Percentiles rank a stretch among this genome's conserved stretches.
These are phyloP conservation scores for Tolypocladium sp. DNA, from an alignment of 2,329 filamentous ascomycete species.

Conservation along the genomic window DNA sequence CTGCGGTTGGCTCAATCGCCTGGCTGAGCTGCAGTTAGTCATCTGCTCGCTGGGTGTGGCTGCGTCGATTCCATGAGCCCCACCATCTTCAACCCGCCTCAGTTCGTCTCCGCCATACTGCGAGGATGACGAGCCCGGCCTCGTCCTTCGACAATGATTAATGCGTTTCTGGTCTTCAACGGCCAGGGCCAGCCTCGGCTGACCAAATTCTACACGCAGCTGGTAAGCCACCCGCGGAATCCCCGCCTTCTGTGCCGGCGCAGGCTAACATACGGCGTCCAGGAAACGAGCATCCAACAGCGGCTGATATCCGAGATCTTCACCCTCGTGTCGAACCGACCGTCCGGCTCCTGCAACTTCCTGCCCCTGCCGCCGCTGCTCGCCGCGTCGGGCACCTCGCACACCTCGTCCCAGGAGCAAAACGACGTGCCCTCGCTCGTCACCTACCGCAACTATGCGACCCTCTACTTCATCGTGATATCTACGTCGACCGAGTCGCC, in stretches of 20 bases:
- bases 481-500: slow-evolving; percentile 94
- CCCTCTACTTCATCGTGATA: slow-evolving; percentile 97
- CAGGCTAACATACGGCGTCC: slow-evolving; percentile 1
- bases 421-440: slow-evolving; percentile 91
- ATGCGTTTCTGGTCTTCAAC: slow-evolving; percentile 97
- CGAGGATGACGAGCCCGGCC: background rate
- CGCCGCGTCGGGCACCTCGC: slow-evolving; percentile 52
- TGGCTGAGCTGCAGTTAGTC: background rate
- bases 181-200: slow-evolving; percentile 93
- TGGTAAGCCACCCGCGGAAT: slow-evolving; percentile 42
- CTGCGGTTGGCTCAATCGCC: background rate
- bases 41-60: background rate
- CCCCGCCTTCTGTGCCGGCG: background rate
- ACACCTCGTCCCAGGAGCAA: slow-evolving; percentile 56
- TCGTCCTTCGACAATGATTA: slow-evolving; percentile 63
- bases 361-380: slow-evolving; percentile 67
- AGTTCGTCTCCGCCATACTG: background rate
- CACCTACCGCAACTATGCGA: slow-evolving; percentile 96
- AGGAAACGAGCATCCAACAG: slow-evolving; percentile 98
- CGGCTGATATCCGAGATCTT: slow-evolving; percentile 96
- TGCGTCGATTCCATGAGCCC: background rate
- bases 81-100: background rate
- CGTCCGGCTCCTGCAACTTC: slow-evolving; percentile 93
- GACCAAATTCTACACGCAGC: slow-evolving; percentile 97
- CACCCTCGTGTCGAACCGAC: slow-evolving; percentile 83